Evolutionary conservation across 768 basidiomycete genomes (phyloP).

Genomic region (Pleurotus giganteus): DNA sequence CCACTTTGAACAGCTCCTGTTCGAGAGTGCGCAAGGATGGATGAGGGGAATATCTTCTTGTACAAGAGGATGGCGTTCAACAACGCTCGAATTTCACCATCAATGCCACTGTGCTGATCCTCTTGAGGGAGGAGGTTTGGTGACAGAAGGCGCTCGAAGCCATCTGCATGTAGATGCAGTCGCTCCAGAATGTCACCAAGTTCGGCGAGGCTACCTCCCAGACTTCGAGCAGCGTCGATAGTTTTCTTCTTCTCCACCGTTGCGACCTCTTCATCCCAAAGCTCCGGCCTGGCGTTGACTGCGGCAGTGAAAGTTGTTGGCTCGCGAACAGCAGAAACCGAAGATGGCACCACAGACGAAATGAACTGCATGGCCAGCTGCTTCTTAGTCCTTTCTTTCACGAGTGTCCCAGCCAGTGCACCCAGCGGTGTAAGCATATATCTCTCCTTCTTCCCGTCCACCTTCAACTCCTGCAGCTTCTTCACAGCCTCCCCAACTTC

Average conservation of each 20-base stretch:
- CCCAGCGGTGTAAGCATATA: slow-evolving; percentile 37
- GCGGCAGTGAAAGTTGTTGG: not conserved
- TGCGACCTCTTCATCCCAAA: slow-evolving; percentile 24
- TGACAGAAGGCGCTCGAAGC: slow-evolving; percentile 14
- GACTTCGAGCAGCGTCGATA: slow-evolving; percentile 56
- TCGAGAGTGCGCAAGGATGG: slow-evolving; percentile 6
- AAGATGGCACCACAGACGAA: slow-evolving; percentile 23
- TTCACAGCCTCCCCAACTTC: slow-evolving; percentile 52
- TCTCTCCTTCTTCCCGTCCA: slow-evolving; percentile 17
- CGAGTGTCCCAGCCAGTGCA: slow-evolving; percentile 46
- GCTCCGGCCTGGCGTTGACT: not conserved
- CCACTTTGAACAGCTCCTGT: not conserved
- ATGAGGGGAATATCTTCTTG: slow-evolving; percentile 51
- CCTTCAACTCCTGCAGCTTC: slow-evolving; percentile 26
- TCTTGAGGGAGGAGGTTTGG: slow-evolving; percentile 17
- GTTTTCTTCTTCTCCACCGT: slow-evolving; percentile 44
- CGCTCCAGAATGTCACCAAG: slow-evolving; percentile 58
- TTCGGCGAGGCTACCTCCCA: slow-evolving; percentile 56
- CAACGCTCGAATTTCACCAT: slow-evolving; percentile 50
- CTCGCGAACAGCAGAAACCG: not conserved
- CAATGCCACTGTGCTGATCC: slow-evolving; percentile 27
- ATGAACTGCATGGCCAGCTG: slow-evolving; percentile 60
- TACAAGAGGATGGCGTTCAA: slow-evolving; percentile 62
- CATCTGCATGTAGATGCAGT: slow-evolving; percentile 42
- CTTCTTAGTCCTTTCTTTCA: slow-evolving; percentile 49